These are phyloP conservation scores for Nyctanthes arbortristis DNA, from an alignment of 257 asterid species.

Conservation along the genomic window DNA sequence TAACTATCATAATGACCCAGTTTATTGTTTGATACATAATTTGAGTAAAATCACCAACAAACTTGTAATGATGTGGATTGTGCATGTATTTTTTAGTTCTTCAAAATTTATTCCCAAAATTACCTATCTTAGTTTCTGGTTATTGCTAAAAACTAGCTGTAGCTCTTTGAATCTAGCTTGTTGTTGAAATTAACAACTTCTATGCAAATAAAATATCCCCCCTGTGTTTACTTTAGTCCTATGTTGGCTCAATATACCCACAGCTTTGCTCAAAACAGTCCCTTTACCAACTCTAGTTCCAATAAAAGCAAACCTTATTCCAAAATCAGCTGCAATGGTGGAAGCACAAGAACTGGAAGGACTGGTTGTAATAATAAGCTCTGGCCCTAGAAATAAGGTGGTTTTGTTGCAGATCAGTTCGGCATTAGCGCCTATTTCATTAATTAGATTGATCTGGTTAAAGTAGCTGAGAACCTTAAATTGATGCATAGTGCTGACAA, in stretches of 20 bases:
- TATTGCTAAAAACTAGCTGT: not conserved
- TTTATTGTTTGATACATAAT: not conserved
- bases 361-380: not conserved
- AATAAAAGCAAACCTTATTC: not conserved
- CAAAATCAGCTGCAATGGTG: not conserved
- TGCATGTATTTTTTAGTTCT: not conserved
- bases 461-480: not conserved
- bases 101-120: not conserved
- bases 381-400: not conserved
- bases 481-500: not conserved
- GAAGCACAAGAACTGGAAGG: not conserved
- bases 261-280: not conserved
- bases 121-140: not conserved
- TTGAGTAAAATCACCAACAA: not conserved
- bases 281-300: not conserved
- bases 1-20: not conserved
- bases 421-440: not conserved
- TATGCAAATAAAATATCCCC: not conserved
- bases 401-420: not conserved
- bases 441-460: not conserved
- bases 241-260: not conserved
- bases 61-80: not conserved
- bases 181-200: not conserved
- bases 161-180: not conserved
- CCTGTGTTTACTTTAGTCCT: not conserved